These are phyloP conservation scores for Gossypium rotundifolium DNA, from an alignment of 345 rosid genomes.

Conservation along the genomic window DNA sequence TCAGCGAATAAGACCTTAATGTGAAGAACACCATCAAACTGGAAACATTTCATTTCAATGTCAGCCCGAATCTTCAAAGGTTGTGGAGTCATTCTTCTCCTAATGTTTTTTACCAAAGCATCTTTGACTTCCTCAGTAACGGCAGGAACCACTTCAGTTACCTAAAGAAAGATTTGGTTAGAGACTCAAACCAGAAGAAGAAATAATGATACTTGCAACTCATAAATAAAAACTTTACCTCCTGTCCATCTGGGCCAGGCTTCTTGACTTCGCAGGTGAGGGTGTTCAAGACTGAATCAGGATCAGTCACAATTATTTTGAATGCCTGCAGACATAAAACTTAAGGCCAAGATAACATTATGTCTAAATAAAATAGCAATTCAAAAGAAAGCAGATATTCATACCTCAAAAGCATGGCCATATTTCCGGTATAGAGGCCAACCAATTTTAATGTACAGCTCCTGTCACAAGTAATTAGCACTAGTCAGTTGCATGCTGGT, in stretches of 20 bases:
- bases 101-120: constrained; percentile 71
- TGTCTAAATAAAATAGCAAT: neutral
- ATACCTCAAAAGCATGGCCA: constrained; percentile 97
- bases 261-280: constrained; percentile 88
- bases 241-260: constrained; percentile 81
- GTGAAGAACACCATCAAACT: constrained; percentile 96
- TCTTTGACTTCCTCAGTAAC: constrained; percentile 87
- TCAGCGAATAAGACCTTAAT: constrained; percentile 52
- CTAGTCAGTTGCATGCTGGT: neutral
- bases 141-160: constrained; percentile 73
- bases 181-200: constrained; percentile 6
- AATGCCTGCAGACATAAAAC: constrained; percentile 60
- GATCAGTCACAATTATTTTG: constrained; percentile 84
- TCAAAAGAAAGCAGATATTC: constrained; percentile 1
- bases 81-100: constrained; percentile 96
- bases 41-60: constrained; percentile 95
- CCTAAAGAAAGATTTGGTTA: constrained; percentile 32
- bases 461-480: constrained; percentile 38
- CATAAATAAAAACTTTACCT: constrained; percentile 39
- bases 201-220: neutral
- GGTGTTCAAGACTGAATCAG: constrained; percentile 68
- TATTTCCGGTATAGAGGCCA: constrained; percentile 95
- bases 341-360: neutral
- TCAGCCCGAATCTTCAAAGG: constrained; percentile 95
- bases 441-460: constrained; percentile 70